Evolutionary conservation across 805 yeast species (phyloP).

Genomic region (Saccharomycopsis fermentans): DNA sequence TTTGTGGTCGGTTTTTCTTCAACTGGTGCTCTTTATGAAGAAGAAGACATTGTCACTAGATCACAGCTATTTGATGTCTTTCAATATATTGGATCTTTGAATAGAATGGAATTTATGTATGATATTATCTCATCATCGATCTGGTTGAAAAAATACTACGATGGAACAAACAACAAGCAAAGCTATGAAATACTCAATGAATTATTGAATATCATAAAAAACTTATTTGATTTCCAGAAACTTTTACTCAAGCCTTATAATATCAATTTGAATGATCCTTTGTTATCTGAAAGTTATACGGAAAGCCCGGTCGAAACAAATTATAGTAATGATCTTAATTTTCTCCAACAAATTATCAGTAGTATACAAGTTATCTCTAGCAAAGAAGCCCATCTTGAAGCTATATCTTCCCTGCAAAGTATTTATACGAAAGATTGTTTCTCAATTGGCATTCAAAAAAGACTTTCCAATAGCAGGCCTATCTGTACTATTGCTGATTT

Average conservation of each 20-base stretch:
- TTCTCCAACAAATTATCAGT: slow-evolving; percentile 7
- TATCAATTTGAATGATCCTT: slow-evolving; percentile 5
- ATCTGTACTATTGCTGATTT: slow-evolving; percentile 27
- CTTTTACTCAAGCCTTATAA: not conserved
- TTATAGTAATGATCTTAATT: not conserved
- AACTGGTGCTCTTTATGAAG: slow-evolving; percentile 57
- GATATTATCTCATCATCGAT: slow-evolving; percentile 4
- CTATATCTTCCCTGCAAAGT: slow-evolving; percentile 23
- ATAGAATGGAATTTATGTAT: not conserved
- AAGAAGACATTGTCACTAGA: slow-evolving; percentile 63
- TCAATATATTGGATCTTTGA: not conserved
- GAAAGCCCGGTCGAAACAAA: not conserved
- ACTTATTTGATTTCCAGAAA: slow-evolving; percentile 5
- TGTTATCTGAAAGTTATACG: not conserved
- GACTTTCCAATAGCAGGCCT: slow-evolving; percentile 41
- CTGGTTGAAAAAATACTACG: slow-evolving; percentile 6
- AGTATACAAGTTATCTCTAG: slow-evolving; percentile 10
- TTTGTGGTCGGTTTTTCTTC: slow-evolving; percentile 36
- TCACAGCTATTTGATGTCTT: slow-evolving; percentile 28
- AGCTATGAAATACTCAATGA: not conserved
- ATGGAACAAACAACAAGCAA: not conserved
- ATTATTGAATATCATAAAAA: slow-evolving; percentile 1
- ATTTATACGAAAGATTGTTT: slow-evolving; percentile 3
- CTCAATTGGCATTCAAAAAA: slow-evolving; percentile 37
- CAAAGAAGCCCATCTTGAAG: not conserved